Evolutionary conservation across 495 filamentous ascomycete genomes (phyloP).

Genomic region (Penicillium bialowiezense): DNA sequence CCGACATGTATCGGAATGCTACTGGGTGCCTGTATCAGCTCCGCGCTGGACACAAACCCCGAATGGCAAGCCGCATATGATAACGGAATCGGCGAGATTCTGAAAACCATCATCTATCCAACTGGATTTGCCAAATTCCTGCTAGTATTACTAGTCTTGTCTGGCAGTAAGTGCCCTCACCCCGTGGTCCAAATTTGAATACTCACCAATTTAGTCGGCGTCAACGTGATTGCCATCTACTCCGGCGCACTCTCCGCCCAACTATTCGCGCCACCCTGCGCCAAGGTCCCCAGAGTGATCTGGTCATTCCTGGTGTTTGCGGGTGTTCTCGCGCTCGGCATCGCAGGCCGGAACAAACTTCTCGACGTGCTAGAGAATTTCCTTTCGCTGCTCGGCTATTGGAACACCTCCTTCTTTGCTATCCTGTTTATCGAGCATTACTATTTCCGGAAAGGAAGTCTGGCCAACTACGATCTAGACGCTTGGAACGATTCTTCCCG

Average conservation of each 20-base stretch:
- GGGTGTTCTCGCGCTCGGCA: slow-evolving; percentile 37
- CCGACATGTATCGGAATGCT: slow-evolving; percentile 57
- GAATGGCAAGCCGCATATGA: slow-evolving; percentile 48
- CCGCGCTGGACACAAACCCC: slow-evolving; percentile 45
- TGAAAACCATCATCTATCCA: slow-evolving; percentile 54
- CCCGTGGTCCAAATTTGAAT: background rate
- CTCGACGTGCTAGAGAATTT: slow-evolving; percentile 49
- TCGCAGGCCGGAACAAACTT: slow-evolving; percentile 40
- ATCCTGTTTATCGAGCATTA: slow-evolving; percentile 61
- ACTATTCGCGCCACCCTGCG: slow-evolving; percentile 38
- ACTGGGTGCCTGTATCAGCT: slow-evolving; percentile 52
- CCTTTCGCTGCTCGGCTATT: slow-evolving; percentile 58
- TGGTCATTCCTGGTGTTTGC: slow-evolving; percentile 42
- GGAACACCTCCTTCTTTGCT: slow-evolving; percentile 55
- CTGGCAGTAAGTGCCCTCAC: slow-evolving; percentile 27
- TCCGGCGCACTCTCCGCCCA: slow-evolving; percentile 38
- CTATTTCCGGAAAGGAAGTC: slow-evolving; percentile 51
- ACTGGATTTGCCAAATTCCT: slow-evolving; percentile 57
- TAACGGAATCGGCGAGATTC: slow-evolving; percentile 55
- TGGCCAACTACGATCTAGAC: slow-evolving; percentile 40
- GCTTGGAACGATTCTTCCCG: slow-evolving; percentile 30
- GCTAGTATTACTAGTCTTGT: slow-evolving; percentile 53
- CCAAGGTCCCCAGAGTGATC: slow-evolving; percentile 38
- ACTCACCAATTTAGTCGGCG: slow-evolving; percentile 19
- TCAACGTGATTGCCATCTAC: slow-evolving; percentile 47